phyloP scores from a whole-genome alignment of 1,139 yeast species.

The Geotrichum fermentans region DNA sequence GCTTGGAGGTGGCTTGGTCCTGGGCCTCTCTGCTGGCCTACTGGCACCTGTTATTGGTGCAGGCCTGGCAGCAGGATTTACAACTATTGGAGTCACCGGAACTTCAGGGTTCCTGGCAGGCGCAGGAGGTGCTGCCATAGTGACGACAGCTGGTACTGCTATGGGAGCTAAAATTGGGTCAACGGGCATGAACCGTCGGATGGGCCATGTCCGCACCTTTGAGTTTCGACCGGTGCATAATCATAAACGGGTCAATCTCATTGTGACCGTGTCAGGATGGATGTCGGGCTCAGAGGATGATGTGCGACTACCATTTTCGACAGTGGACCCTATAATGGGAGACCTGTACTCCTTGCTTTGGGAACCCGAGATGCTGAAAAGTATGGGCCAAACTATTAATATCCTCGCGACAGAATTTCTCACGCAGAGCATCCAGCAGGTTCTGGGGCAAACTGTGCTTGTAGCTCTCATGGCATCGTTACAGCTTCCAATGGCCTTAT shows the following conservation, averaged over 20 bases:
- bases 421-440: conserved; percentile 89
- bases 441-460: conserved; percentile 84
- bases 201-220: conserved; percentile 89
- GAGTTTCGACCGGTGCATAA: conserved; percentile 91
- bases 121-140: conserved; percentile 92
- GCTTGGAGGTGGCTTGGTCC: conserved; percentile 90
- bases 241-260: conserved; percentile 78
- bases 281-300: conserved; percentile 95
- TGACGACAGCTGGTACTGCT: conserved; percentile 86
- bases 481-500: conserved; percentile 85
- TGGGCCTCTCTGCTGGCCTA: conserved; percentile 91
- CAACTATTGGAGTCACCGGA: conserved; percentile 91
- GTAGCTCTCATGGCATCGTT: conserved; percentile 93
- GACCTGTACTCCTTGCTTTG: conserved; percentile 85
- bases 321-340: conserved; percentile 97
- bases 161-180: conserved; percentile 88
- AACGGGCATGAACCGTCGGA: conserved; percentile 76
- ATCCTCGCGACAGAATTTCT: conserved; percentile 92
- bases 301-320: conserved; percentile 91
- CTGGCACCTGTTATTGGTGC: conserved; percentile 98
- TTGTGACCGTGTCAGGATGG: conserved; percentile 97
- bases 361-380: conserved; percentile 97
- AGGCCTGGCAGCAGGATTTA: conserved; percentile 93
- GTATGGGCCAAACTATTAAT: conserved; percentile 92
- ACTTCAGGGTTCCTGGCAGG: conserved; percentile 91